Evolutionary conservation across 208 protist genomes (phyloP).

Genomic region (Leishmania lainsoni): DNA sequence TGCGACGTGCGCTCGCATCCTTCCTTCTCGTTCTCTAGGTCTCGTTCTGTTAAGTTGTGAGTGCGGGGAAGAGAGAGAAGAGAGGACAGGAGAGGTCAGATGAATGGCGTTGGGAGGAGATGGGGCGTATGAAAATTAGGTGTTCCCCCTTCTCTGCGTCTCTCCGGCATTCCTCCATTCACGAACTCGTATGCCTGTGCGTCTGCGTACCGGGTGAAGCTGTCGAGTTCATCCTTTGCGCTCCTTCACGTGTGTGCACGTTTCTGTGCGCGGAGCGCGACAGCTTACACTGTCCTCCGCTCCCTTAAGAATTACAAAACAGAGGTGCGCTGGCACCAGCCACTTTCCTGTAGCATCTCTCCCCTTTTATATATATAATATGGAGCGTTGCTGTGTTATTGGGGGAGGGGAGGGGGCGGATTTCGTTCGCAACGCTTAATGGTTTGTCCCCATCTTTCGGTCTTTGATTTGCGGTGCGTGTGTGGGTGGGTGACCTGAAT

Average conservation of each 20-base stretch:
- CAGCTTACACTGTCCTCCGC: not conserved
- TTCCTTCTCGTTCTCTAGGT: not conserved
- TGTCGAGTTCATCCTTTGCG: not conserved
- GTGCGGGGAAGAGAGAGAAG: not conserved
- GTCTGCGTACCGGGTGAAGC: not conserved
- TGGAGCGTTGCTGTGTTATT: not conserved
- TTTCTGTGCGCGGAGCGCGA: not conserved
- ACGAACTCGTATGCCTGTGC: not conserved
- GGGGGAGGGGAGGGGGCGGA: too few species aligned
- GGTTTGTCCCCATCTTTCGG: not conserved
- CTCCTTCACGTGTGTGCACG: not conserved
- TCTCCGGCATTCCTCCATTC: not conserved
- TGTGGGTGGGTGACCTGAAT: not conserved
- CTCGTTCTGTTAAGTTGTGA: not conserved
- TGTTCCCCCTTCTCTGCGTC: not conserved
- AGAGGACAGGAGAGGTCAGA: not conserved
- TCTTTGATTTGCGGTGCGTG: not conserved
- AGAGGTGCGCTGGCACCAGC: not conserved
- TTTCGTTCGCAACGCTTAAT: not conserved
- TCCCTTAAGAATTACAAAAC: not conserved
- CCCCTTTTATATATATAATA: not conserved
- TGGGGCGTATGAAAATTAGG: not conserved
- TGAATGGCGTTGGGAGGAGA: not conserved
- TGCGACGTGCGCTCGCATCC: not conserved
- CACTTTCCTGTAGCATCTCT: not conserved